Evolutionary conservation across 202 grass and related monocot species (phyloP), one percentile per base, ranked within the genome.

Genomic region (Dendrocalamus latiflorus): DNA sequence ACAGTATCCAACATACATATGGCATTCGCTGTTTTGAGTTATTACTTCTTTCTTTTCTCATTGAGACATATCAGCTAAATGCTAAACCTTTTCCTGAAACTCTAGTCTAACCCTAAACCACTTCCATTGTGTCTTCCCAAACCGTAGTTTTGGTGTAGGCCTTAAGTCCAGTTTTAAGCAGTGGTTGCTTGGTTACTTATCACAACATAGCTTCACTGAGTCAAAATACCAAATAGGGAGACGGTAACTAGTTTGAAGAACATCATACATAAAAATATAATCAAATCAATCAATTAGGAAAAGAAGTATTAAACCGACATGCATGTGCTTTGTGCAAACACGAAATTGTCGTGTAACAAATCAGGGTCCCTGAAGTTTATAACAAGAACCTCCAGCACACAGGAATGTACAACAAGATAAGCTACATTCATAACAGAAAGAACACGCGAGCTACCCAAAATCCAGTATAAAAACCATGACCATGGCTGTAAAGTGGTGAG

Each of bases 401-500:
- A 86, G 81, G 68, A 79, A 28, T 43, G 42, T 50, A 68, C 50
- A 88, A 75, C 54, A 79, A 79, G 78, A 79, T 68, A 86, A 86
- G 43, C 30, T 78, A 26, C 73, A 72, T 8, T 7, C 67, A 68
- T 50, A 73, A 24, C 44, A 72, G 77, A 89, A 82, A 37, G 77
- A 89, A 51, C 83, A 68, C 15, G 9, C 25, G 15, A 78, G 57
- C 65, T 83, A 86, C 62, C 71, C 7, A 82, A 67, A 65, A 65
- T 78, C 41, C 68, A 78, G 53, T 86, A 86, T 48, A 57, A 70
- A 78, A 65, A 74, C 33, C 72, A 42, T 87, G 68, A 51, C 44
- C 26, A 51, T 9, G 58, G 68, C 78, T 91, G 84, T 84, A 86
- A 92, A 89, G 83, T 79, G 78, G 62, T 59, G 77, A 81, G 84